These are phyloP conservation scores for Scheffersomyces cryptocercus DNA, from an alignment of 1,139 yeast species.

Conservation along the genomic window DNA sequence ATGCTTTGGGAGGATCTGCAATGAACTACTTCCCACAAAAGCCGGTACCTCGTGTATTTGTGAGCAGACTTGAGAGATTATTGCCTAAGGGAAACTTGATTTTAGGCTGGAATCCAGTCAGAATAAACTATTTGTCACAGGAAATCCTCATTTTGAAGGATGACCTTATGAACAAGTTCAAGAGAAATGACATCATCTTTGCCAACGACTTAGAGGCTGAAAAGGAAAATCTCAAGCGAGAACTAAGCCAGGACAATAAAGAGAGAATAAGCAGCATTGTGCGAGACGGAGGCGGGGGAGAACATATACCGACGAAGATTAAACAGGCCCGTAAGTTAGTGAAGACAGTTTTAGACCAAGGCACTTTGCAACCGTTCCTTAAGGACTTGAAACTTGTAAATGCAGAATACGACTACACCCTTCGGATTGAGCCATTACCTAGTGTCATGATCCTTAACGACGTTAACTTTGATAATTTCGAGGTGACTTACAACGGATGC, in stretches of 20 bases:
- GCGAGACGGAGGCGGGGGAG: conserved; percentile 12
- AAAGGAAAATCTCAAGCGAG: conserved; percentile 19
- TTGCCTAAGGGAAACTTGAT: conserved; percentile 57
- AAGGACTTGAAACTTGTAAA: conserved; percentile 59
- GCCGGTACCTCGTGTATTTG: conserved; percentile 69
- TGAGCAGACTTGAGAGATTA: conserved; percentile 63
- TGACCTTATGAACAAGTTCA: conserved; percentile 66
- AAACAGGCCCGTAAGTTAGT: conserved; percentile 74
- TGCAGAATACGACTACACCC: conserved; percentile 68
- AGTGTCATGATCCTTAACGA: conserved; percentile 67
- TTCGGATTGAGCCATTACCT: conserved; percentile 80
- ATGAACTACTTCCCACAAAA: conserved; percentile 68
- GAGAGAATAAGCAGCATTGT: conserved; percentile 12
- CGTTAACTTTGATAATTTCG: conserved; percentile 67
- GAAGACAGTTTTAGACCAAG: conserved; percentile 83
- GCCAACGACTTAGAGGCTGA: conserved; percentile 42
- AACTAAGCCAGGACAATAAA: conserved; percentile 17
- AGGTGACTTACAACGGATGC: conserved; percentile 81
- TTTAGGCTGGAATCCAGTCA: conserved; percentile 73
- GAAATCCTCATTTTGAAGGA: conserved; percentile 78
- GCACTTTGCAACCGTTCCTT: conserved; percentile 80
- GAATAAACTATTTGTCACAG: conserved; percentile 78
- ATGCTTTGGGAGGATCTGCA: conserved; percentile 62
- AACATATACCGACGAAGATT: conserved; percentile 20
- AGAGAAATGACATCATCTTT: conserved; percentile 66